Evolutionary conservation across 2,329 filamentous ascomycete species (phyloP), one percentile per base, ranked within the genome.

Genomic region (Alternaria longipes): DNA sequence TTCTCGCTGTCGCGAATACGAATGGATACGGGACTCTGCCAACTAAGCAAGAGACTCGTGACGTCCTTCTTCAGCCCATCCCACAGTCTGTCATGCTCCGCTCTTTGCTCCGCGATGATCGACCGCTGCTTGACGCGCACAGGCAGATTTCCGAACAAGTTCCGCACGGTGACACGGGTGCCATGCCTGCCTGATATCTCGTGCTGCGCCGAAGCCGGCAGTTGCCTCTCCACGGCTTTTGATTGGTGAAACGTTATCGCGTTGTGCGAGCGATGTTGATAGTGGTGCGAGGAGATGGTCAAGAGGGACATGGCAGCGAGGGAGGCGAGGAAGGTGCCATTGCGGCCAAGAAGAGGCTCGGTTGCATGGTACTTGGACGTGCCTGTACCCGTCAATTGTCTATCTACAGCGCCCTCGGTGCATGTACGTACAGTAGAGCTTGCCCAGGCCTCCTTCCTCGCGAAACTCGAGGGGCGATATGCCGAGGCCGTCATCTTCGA

Each of bases 61-160:
- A 93, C 70, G 6, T 83, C 79, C 51, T 81, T 84, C 62, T 87
- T 85, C 16, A 97, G 79, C 1, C 78, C 78, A 28, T 88, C 85
- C 88, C 91, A 94, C 54, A 91, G 85, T 65, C 85, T 90, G 20
- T 85, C 84, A 4, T 85, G 78, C 49, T 89, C 81, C 24, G 82
- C 73, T 11, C 60, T 83, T 66, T 67, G 82, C 84, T 70, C 87
- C 81, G 40, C 83, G 76, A 65, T 79, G 3, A 88, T 68, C 0
- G 86, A 86, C 64, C 93, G 86, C 69, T 93, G 91, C 74, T 95
- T 97, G 26, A 96, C 90, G 14, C 94, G 89, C 12, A 97, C 94
- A 0, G 94, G 93, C 87, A 97, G 92, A 60, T 89, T 91, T 0
- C 94, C 93, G 78, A 97, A 98, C 1, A 97, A 82, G 75, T 97